Evolutionary conservation across 257 asterid genomes (phyloP).

Genomic region (Nicotiana paniculata): DNA sequence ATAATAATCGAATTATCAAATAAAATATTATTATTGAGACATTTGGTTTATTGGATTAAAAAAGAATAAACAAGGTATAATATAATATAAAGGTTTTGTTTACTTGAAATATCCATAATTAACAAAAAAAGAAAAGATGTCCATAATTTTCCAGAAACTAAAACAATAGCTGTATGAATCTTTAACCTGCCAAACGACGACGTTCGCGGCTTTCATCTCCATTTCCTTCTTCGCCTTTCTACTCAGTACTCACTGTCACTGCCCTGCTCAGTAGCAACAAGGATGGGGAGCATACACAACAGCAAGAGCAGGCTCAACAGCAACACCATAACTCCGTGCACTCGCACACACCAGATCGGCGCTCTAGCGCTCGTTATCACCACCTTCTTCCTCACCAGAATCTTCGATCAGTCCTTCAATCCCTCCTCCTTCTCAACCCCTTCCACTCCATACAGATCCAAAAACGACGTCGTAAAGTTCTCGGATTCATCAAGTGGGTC

Average conservation of each 20-base stretch:
- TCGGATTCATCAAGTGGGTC: conserved; percentile 14
- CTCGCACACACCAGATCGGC: conserved; percentile 80
- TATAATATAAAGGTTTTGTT: too few species aligned
- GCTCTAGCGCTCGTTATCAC: conserved; percentile 56
- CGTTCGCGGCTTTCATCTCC: neutral
- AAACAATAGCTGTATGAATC: neutral
- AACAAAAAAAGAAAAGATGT: too few species aligned
- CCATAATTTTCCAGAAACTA: too few species aligned
- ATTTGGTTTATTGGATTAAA: too few species aligned
- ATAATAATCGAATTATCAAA: too few species aligned
- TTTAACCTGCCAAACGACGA: neutral
- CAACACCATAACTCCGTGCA: conserved; percentile 34
- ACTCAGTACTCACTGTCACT: neutral
- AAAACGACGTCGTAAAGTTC: conserved; percentile 25
- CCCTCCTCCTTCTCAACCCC: conserved; percentile 18
- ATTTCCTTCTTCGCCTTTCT: neutral
- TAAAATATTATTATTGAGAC: too few species aligned
- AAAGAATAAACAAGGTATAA: too few species aligned
- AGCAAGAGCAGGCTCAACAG: conserved; percentile 15
- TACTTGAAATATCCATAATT: too few species aligned
- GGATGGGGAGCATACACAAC: neutral
- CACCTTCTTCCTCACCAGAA: conserved; percentile 79
- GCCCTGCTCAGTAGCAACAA: neutral
- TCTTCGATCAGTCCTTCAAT: conserved; percentile 49
- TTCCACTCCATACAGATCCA: neutral